Evolutionary conservation across 140 eudicot genomes (phyloP).

Genomic region (Anethum foeniculum): DNA sequence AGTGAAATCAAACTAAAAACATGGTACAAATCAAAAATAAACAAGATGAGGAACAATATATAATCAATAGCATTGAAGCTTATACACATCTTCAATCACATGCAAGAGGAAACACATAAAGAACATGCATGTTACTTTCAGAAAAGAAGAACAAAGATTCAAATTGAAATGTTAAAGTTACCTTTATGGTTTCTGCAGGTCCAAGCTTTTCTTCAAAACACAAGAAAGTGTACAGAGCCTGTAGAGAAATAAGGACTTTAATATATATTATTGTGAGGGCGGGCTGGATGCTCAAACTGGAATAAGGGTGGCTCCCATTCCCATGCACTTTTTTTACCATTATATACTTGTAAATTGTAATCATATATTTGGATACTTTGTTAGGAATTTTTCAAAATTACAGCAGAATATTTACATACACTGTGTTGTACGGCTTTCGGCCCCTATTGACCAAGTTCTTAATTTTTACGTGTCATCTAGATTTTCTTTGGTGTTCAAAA

Average conservation of each 20-base stretch:
- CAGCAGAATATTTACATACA: background rate
- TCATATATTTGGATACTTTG: background rate
- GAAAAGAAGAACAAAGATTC: background rate
- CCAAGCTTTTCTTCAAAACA: background rate
- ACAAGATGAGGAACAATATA: background rate
- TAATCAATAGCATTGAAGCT: background rate
- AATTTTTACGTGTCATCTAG: background rate
- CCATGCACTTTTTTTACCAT: background rate
- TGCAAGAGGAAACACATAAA: background rate
- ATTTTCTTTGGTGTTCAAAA: background rate
- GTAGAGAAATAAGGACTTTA: background rate
- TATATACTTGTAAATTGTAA: background rate
- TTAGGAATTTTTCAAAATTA: background rate
- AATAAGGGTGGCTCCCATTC: background rate
- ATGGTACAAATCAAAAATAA: too few relatives aligned
- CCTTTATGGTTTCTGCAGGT: background rate
- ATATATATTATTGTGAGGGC: background rate
- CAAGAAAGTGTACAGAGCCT: background rate
- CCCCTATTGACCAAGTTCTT: background rate
- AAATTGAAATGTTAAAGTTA: background rate
- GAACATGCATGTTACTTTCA: background rate
- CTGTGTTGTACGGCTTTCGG: background rate
- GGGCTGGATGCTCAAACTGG: conserved; percentile 3
- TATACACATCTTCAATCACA: background rate
- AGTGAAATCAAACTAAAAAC: background rate